phyloP scores from a whole-genome alignment of 148 eudicot species.

The Rhododendron molle region DNA sequence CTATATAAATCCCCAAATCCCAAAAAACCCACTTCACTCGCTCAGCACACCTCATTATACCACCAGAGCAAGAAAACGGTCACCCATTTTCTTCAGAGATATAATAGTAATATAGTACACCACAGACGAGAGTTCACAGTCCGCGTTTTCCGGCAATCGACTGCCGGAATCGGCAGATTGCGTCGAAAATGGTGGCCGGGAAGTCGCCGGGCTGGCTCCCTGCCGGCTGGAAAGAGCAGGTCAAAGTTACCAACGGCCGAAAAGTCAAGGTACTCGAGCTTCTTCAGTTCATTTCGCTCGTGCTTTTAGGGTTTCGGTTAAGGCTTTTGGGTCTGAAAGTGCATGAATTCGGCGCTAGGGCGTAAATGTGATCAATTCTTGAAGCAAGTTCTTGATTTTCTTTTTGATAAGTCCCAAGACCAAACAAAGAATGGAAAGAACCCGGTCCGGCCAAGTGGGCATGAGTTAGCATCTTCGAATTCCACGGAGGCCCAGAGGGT shows the following conservation, averaged over 20 bases:
- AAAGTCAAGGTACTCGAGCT: not conserved
- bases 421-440: not conserved
- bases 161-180: not conserved
- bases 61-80: not conserved
- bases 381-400: not conserved
- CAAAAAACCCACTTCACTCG: no score
- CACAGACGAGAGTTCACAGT: not conserved
- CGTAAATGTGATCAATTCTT: not conserved
- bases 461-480: no score
- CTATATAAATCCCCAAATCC: no score
- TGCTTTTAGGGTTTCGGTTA: not conserved
- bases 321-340: not conserved
- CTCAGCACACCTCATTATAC: not conserved
- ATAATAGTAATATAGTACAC: not conserved
- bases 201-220: not conserved
- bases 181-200: not conserved
- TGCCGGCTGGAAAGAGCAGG: not conserved
- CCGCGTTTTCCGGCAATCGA: not conserved
- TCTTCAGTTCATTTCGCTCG: not conserved
- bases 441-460: no score
- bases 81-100: no score
- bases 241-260: not conserved
- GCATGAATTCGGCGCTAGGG: not conserved
- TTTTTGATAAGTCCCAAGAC: not conserved
- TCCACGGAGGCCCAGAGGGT: no score